Percentiles rank a stretch among this genome's conserved stretches.
These are phyloP conservation scores for Sicyos baderoa DNA, from an alignment of 306 rosid genomes.

Conservation along the genomic window DNA sequence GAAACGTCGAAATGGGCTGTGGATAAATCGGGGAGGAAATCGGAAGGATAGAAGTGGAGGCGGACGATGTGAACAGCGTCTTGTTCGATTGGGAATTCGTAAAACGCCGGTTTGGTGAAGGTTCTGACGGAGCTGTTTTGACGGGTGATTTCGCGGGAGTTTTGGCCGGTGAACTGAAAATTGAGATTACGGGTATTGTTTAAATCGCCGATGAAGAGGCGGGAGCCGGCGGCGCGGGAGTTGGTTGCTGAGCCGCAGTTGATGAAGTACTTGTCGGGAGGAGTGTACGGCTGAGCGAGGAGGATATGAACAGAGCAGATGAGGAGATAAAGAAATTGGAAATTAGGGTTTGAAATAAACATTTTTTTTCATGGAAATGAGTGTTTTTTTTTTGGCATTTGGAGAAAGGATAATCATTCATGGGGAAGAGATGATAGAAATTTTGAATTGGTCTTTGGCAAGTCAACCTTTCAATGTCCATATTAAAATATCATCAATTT, in stretches of 20 bases:
- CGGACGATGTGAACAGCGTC: constrained; percentile 29
- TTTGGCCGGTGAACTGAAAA: neutral
- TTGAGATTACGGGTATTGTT: constrained; percentile 4
- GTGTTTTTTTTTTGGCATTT: neutral
- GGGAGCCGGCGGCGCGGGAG: neutral
- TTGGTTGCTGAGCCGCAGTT: neutral
- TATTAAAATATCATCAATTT: no score
- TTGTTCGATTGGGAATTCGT: constrained; percentile 21
- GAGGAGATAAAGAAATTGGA: constrained; percentile 4
- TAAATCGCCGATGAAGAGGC: constrained; percentile 29
- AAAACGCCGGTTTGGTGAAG: constrained; percentile 20
- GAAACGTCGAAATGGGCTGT: constrained; percentile 32
- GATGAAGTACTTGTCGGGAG: neutral
- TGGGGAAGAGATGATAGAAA: neutral
- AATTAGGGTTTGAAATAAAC: neutral
- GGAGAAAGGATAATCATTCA: neutral
- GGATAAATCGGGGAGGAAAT: constrained; percentile 25
- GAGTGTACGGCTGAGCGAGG: neutral
- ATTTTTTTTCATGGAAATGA: neutral
- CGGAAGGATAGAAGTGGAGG: constrained; percentile 37
- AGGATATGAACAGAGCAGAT: neutral
- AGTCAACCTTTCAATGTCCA: no score
- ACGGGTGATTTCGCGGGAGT: neutral
- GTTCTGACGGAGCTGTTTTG: constrained; percentile 27
- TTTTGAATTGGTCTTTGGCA: neutral